These are phyloP conservation scores for Podaxis pistillaris DNA, from an alignment of 768 basidiomycete species.

Conservation along the genomic window DNA sequence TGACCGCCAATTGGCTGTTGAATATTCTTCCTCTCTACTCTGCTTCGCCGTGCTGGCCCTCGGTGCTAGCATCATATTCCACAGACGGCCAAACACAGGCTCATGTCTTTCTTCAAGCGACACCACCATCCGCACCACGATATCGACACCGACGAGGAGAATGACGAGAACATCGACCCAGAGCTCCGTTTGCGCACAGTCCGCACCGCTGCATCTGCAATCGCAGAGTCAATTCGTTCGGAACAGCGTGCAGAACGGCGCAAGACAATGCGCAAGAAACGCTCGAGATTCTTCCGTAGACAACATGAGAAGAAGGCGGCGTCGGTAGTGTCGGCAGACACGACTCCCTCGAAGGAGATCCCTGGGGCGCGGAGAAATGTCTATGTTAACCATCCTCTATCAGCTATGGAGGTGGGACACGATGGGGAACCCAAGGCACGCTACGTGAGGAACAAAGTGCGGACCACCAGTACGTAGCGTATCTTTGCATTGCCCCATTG, in stretches of 20 bases:
- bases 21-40: not conserved
- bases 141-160: slow-evolving; percentile 55
- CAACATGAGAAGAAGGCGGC: slow-evolving; percentile 44
- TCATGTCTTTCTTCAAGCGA: slow-evolving; percentile 41
- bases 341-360: slow-evolving; percentile 35
- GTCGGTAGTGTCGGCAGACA: slow-evolving; percentile 22
- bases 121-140: slow-evolving; percentile 33
- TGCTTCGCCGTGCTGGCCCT: slow-evolving; percentile 14
- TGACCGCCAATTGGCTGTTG: not conserved
- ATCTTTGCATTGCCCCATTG: not conserved
- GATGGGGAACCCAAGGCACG: slow-evolving; percentile 74
- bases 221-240: slow-evolving; percentile 81
- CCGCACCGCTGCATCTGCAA: slow-evolving; percentile 88
- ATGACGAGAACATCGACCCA: slow-evolving; percentile 74
- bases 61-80: slow-evolving; percentile 6
- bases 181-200: slow-evolving; percentile 87
- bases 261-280: slow-evolving; percentile 46
- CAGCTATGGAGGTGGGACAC: slow-evolving; percentile 61
- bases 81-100: not conserved
- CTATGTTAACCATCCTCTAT: slow-evolving; percentile 74
- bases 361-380: slow-evolving; percentile 66
- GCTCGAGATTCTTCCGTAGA: slow-evolving; percentile 59
- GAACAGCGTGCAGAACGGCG: slow-evolving; percentile 69
- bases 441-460: slow-evolving; percentile 92
- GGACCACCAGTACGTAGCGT: slow-evolving; percentile 85